Base-by-base conservation (phyloP, 2,329 filamentous ascomycete species). In the Fusarium foetens region DNA sequence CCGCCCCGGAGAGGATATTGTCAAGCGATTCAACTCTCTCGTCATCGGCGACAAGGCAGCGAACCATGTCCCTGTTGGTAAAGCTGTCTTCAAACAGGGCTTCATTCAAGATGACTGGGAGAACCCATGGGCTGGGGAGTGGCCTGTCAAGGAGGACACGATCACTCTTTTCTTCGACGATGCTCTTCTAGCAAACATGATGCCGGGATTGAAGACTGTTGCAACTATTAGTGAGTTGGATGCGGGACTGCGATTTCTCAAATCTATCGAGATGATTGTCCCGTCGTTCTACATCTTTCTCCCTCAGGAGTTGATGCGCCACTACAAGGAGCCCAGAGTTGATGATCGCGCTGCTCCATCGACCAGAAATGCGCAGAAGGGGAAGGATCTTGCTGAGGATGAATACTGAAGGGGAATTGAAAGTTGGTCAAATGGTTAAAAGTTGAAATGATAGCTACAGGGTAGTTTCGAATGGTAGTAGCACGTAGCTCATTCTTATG, bases 101-200 rank as follows among this genome's bases (percentile, higher is more conserved):
- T 70, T 79, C 46, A 84, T 90, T 36, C 84, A 84, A 36, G 84
- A 87, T 46, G 84, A 84, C 19, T 86, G 83, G 80, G 85, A 85
- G 58, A 81, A 82, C 8, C 77, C 78, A 16, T 11, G 46, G 5
- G n/a, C 58, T 8, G 59, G 57, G 4, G 69, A 53, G 3, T 72
- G 62, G 51, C 72, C 71, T 3, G 57, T 77, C 5, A 35, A 31
- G 1, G 75, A 70, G 12, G 66, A 74, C 5, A 68, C 62, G 1
- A 67, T 79, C 42, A 80, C 80, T 17, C 91, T 97, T 71, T 89
- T 92, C 76, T 77, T 97, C 7, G 94, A 97, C 67, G 87, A 89
- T 31, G 80, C 86, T 21, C 71, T 85, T 16, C 77, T 88, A 13
- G 72, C 58, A 6, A 83, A 88, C 61, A 88, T 92, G 76, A 87